phyloP scores from a whole-genome alignment of 2,329 filamentous ascomycete genomes.

The Penicillium occitanis region DNA sequence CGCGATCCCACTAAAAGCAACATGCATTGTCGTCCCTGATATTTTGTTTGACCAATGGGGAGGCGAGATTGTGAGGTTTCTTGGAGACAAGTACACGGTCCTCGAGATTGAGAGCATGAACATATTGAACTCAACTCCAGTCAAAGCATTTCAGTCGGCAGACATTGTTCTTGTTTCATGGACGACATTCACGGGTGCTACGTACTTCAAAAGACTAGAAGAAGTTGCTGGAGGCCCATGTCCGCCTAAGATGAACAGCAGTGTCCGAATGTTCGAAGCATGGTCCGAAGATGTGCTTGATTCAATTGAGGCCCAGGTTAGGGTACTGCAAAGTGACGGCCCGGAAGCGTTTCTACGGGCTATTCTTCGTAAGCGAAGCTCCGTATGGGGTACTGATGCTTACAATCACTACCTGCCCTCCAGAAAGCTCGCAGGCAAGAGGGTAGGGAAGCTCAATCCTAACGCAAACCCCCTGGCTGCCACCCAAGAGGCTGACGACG shows the following conservation, averaged over 20 bases:
- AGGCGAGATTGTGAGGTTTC: conserved; percentile 54
- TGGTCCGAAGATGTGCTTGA: conserved; percentile 53
- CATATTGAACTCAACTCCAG: conserved; percentile 44
- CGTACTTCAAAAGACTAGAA: conserved; percentile 54
- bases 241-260: conserved; percentile 33
- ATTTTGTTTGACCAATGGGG: conserved; percentile 61
- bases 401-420: conserved; percentile 33
- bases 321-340: conserved; percentile 34
- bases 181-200: conserved; percentile 46
- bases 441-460: conserved; percentile 24
- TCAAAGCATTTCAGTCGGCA: conserved; percentile 49
- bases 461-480: neutral
- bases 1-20: conserved; percentile 53
- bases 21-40: conserved; percentile 59
- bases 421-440: conserved; percentile 32
- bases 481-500: neutral
- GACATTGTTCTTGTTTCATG: conserved; percentile 59
- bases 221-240: conserved; percentile 51
- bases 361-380: conserved; percentile 30
- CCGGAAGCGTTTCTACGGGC: conserved; percentile 34
- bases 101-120: conserved; percentile 44
- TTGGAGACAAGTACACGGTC: conserved; percentile 46
- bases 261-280: conserved; percentile 52
- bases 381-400: conserved; percentile 38
- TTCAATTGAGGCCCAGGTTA: conserved; percentile 46